phyloP scores from a whole-genome alignment of 2,329 filamentous ascomycete genomes.

The Botrytis paeoniae region DNA sequence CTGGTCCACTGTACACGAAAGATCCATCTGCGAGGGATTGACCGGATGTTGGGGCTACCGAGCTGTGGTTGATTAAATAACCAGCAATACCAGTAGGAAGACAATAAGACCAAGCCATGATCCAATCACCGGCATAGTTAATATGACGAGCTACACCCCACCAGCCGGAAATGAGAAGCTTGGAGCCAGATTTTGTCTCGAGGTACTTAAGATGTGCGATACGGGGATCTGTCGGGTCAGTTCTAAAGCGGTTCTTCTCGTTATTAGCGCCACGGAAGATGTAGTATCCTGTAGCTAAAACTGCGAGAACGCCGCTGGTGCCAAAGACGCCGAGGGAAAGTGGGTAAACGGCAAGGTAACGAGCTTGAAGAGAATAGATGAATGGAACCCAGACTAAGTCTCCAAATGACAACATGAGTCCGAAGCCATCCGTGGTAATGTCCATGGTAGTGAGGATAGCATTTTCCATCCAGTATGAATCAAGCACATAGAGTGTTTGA shows the following conservation, averaged over 20 bases:
- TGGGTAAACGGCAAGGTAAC: conserved; percentile 81
- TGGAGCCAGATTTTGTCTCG: conserved; percentile 76
- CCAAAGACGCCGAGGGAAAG: conserved; percentile 70
- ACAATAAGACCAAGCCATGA: conserved; percentile 88
- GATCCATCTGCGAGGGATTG: conserved; percentile 48
- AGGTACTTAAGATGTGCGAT: conserved; percentile 82
- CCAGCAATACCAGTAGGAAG: conserved; percentile 83
- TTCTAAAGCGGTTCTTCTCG: conserved; percentile 93
- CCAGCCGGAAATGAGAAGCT: conserved; percentile 82
- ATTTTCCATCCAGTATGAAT: conserved; percentile 82
- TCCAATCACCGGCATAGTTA: conserved; percentile 95
- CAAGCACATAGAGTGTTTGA: conserved; percentile 80
- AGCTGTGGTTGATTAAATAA: conserved; percentile 62
- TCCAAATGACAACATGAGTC: conserved; percentile 91
- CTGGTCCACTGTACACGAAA: conserved; percentile 49
- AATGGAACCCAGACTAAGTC: conserved; percentile 94
- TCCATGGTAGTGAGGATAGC: conserved; percentile 93
- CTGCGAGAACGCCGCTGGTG: conserved; percentile 59
- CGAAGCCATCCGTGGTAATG: conserved; percentile 88
- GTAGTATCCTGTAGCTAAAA: conserved; percentile 73
- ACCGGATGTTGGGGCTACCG: conserved; percentile 50
- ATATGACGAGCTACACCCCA: conserved; percentile 91
- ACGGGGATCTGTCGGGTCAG: conserved; percentile 74
- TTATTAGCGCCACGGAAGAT: conserved; percentile 94
- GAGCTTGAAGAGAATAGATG: conserved; percentile 77